Evolutionary conservation across 495 filamentous ascomycete genomes (phyloP), one percentile per base, ranked within the genome.

Genomic region (Aspergillus biplanus): DNA sequence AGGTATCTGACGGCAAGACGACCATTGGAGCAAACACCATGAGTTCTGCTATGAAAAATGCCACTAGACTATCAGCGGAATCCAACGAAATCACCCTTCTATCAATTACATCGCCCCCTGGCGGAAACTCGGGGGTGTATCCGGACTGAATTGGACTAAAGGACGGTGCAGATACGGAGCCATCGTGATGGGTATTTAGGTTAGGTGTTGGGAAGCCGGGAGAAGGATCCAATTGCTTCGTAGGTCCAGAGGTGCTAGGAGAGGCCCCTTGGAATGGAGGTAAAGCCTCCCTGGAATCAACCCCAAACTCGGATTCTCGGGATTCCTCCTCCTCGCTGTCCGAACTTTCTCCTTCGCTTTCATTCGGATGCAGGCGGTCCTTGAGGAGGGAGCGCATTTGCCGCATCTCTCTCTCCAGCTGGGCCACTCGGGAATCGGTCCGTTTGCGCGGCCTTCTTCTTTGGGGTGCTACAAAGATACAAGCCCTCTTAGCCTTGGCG

Each of bases 351-450:
- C 65, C 67, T 33, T 71, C 74, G 31, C 70, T 74, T 34, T 78
- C 75, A 49, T 75, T 69, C n/a, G 47, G 11, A 0, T 63, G 70
- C 33, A 78, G 68, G 3, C 74, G 72, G 59, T 69, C 74, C 56
- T 79, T 79, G n/a, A 80, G 67, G 31, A 78, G 67, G 11, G 78
- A 75, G 47, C 76, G 76, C 78, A 80, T 80, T 67, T 75, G 87
- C 69, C 93, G 90, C 69, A 97, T 92, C 76, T 93, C 94, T 78
- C 86, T 92, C 75, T 97, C 92, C 32, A 97, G 80, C 76, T 96
- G 92, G 5, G 92, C 90, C 8, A 97, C 92, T 15, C 92, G 83
- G 47, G 86, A 90, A 70, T 96, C 92, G 27, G 89, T 90, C 75
- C 94, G 92, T 78, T 93, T 94, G 15, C 78, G 78, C 70, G 91